phyloP scores from a whole-genome alignment of 2,329 filamentous ascomycete genomes.

The Apiospora saccharicola region DNA sequence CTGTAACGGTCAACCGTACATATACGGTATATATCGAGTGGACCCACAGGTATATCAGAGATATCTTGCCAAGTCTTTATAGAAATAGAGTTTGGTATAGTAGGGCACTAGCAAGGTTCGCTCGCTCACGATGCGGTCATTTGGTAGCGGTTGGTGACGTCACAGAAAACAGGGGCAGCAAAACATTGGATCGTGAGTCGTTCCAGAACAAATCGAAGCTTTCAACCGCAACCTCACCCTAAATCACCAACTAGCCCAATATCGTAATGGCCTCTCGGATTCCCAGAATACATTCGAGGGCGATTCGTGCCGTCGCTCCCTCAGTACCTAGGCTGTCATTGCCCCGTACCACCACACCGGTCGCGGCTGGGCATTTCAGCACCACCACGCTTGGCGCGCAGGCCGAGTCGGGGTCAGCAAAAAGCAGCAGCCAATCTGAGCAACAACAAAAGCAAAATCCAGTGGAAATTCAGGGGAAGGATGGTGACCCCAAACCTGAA shows the following conservation, averaged over 20 bases:
- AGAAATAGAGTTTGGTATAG: conserved; percentile 4
- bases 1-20: too few species aligned
- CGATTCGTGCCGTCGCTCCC: too few species aligned
- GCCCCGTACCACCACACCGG: not conserved
- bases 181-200: not conserved
- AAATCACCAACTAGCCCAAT: not conserved
- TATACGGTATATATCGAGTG: not conserved
- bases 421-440: not conserved
- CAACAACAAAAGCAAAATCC: not conserved
- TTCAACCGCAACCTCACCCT: not conserved
- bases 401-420: not conserved
- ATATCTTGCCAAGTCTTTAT: not conserved
- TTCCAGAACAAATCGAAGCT: not conserved
- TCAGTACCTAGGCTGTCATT: not conserved
- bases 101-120: conserved; percentile 15
- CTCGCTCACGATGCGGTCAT: not conserved
- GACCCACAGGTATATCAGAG: not conserved
- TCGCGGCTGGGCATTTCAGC: not conserved
- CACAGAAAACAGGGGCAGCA: not conserved
- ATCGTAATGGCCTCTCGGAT: not conserved
- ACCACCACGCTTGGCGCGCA: not conserved
- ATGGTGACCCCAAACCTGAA: not conserved
- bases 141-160: not conserved
- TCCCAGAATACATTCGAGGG: not conserved
- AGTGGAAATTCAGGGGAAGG: not conserved